A percentile compares a stretch with the other conserved stretches of the same genome.
phyloP scores from a whole-genome alignment of 805 yeast genomes.

The Candida stauntonica region DNA sequence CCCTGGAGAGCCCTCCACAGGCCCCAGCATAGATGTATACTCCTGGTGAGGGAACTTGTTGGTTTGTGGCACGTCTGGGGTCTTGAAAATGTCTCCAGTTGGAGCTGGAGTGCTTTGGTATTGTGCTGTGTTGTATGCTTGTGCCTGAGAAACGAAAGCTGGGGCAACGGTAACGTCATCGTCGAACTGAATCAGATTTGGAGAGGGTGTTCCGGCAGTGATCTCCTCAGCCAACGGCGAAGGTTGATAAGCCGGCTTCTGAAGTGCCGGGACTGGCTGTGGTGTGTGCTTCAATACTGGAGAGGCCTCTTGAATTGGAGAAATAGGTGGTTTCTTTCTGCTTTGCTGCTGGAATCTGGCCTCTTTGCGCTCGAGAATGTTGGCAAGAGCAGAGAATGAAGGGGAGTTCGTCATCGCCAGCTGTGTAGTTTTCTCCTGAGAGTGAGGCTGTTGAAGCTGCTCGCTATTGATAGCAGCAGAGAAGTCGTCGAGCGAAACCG shows the following conservation, averaged over 20 bases:
- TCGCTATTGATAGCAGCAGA: no score
- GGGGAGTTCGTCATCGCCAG: conserved; percentile 39
- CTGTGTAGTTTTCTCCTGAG: conserved; percentile 8
- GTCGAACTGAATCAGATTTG: conserved; percentile 35
- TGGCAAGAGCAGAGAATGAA: conserved; percentile 39
- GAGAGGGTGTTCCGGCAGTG: conserved; percentile 14
- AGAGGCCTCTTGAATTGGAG: conserved; percentile 8
- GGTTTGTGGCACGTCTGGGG: conserved; percentile 23
- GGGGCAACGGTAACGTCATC: conserved; percentile 15
- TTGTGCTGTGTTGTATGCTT: no score
- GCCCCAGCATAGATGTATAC: conserved; percentile 18
- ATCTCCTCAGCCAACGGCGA: conserved; percentile 14
- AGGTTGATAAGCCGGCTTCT: conserved; percentile 1
- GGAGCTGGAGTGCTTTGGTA: no score
- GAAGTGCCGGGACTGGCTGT: no score
- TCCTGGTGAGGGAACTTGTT: conserved; percentile 17
- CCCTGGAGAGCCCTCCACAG: conserved; percentile 4
- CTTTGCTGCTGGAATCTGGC: conserved; percentile 21
- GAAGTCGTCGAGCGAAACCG: conserved; percentile 8
- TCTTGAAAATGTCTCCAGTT: conserved; percentile 23
- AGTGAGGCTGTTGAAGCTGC: neutral
- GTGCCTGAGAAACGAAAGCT: neutral
- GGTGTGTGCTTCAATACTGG: neutral
- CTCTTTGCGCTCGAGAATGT: conserved; percentile 34
- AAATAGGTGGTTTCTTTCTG: no score